Base-by-base conservation (phyloP, 176 grass and related monocot species). In the Pontederia crassipes region DNA sequence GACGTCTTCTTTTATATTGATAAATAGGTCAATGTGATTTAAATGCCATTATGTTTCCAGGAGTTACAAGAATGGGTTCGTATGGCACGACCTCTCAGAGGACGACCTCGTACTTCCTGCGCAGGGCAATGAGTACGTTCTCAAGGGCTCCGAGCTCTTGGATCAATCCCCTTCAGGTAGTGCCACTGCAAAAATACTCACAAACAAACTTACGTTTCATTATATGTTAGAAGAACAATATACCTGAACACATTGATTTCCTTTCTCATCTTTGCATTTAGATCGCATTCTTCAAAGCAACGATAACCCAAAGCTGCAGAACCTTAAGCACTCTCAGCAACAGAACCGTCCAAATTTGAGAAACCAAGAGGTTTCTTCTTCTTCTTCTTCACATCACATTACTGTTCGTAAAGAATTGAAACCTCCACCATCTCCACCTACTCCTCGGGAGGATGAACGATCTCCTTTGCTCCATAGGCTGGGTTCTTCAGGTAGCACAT, bases 41-140 rank as follows among this genome's bases (percentile, higher is more conserved):
- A 24, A 58, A 53, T 54, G 50, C 62, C 28, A 46, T 32, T 16
- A n/a, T 52, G 49, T 50, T 68, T 57, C 52, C 83, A 95, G 91
- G 87, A 85, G 84, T 69, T 92, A 98, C 82, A 98, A 98, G 84
- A 92, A 83, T 11, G 93, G 93, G 16, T 98, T 98, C 59, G 93
- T 98, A 56, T 98, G 93, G 93, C 93, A 98, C 12, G 93, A 98
- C 67, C 83, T 98, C 50, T 71, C 74, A 2, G 79, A 83, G 66
- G 87, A 98, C 11, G 93, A 98, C 68, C 93, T 85, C 13, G 74
- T 98, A 17, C 66, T 89, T 61, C 84, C 87, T 15, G 84, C 93
- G 12, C 76, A 81, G 17, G 93, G 81, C 20, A 78, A 86, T 29
- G 93, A 98, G 76, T 92, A 98, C 26, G 88, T 98, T 54, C 84